phyloP scores from a whole-genome alignment of 2,329 filamentous ascomycete species.

The Colletotrichum acutatum region DNA sequence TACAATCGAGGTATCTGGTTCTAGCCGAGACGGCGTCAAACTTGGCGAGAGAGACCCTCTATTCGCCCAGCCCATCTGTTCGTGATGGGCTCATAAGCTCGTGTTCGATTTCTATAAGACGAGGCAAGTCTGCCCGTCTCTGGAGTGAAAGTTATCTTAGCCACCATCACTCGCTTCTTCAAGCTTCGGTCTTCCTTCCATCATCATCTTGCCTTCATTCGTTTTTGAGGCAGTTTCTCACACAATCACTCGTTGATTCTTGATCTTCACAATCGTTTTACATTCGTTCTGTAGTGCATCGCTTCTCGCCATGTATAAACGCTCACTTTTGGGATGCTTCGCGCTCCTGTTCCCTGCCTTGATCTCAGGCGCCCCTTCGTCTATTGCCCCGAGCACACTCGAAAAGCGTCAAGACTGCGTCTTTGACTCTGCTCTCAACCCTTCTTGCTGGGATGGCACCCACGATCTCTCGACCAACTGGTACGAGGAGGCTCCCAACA shows the following conservation, averaged over 20 bases:
- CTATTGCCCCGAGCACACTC: neutral
- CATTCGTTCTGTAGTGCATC: slow-evolving; percentile 16
- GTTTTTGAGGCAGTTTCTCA: slow-evolving; percentile 3
- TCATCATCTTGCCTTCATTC: slow-evolving; percentile 17
- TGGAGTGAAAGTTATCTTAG: neutral
- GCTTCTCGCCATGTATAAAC: slow-evolving; percentile 25
- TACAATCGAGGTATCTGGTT: neutral
- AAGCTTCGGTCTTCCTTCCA: slow-evolving; percentile 12
- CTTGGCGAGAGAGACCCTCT: slow-evolving; percentile 3
- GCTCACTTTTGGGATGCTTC: slow-evolving; percentile 29
- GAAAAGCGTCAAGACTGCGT: slow-evolving; percentile 33
- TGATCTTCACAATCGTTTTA: slow-evolving; percentile 4
- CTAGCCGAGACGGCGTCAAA: neutral
- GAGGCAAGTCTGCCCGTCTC: neutral
- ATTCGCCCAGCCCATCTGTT: neutral
- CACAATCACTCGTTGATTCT: neutral
- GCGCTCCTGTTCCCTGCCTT: slow-evolving; percentile 30
- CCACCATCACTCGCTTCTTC: slow-evolving; percentile 27
- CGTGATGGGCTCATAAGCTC: neutral
- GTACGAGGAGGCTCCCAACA: slow-evolving; percentile 50
- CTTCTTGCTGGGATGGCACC: slow-evolving; percentile 34
- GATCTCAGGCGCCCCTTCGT: slow-evolving; percentile 23
- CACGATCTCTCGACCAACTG: slow-evolving; percentile 32
- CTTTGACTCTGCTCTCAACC: slow-evolving; percentile 31
- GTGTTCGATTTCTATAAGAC: slow-evolving; percentile 20